These are phyloP conservation scores for Ceratobasidium sp. DNA, from an alignment of 1,284 basidiomycete species.

Conservation along the genomic window DNA sequence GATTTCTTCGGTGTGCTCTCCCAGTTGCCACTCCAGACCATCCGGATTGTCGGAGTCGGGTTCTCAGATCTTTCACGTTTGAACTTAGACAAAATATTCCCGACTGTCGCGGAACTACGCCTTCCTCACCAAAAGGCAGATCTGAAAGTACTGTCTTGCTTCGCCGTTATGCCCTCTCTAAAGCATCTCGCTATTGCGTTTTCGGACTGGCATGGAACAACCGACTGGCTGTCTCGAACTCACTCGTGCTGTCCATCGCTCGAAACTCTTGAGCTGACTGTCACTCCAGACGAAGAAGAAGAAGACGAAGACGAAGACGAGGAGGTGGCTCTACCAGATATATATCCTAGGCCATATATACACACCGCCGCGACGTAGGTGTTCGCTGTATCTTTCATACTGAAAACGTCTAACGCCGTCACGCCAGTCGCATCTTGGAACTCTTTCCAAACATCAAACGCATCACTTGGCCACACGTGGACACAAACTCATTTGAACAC, in stretches of 20 bases:
- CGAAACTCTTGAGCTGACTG: too few species aligned
- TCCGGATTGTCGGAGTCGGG: neutral
- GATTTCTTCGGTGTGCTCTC: neutral
- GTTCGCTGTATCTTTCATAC: neutral
- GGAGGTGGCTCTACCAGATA: too few species aligned
- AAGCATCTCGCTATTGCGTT: neutral
- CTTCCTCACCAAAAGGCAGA: neutral
- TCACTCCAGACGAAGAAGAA: too few species aligned
- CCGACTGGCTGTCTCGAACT: neutral
- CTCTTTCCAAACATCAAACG: neutral
- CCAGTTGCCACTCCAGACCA: neutral
- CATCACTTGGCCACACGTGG: too few species aligned
- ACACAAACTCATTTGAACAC: too few species aligned
- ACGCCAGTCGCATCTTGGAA: too few species aligned
- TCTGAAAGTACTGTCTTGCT: neutral
- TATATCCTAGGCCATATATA: too few species aligned
- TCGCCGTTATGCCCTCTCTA: neutral
- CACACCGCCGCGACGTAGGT: neutral
- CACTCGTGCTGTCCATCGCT: neutral
- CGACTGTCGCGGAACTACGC: neutral
- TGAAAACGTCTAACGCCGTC: too few species aligned
- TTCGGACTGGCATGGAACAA: neutral
- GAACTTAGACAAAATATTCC: neutral
- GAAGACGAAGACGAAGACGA: too few species aligned
- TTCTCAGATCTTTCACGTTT: neutral